Percentiles rank a stretch among this genome's conserved stretches.
phyloP scores from a whole-genome alignment of 2,329 filamentous ascomycete species.

The Aureobasidium sp. region DNA sequence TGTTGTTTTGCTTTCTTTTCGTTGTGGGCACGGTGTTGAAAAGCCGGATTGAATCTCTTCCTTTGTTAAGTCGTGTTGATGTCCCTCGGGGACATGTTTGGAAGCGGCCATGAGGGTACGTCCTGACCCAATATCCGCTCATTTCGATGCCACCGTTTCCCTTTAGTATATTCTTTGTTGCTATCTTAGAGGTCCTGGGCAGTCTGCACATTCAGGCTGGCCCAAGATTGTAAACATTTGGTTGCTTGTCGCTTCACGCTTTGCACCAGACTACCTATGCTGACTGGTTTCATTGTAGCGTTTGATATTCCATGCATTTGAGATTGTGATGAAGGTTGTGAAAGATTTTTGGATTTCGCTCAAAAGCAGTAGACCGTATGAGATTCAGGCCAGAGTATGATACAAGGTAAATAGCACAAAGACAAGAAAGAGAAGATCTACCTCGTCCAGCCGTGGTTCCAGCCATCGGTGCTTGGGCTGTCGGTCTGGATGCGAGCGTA shows the following conservation, averaged over 20 bases:
- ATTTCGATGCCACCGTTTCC: not conserved
- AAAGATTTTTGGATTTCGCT: not conserved
- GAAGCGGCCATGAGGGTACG: conserved; percentile 6
- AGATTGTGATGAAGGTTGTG: not conserved
- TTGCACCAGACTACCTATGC: not conserved
- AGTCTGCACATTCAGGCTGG: not conserved
- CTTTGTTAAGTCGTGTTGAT: not conserved
- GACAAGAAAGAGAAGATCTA: conserved; percentile 12
- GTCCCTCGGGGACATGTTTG: not conserved
- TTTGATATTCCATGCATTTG: not conserved
- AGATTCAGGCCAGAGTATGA: not conserved
- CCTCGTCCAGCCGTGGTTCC: conserved; percentile 89
- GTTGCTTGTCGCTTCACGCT: not conserved
- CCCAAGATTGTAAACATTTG: not conserved
- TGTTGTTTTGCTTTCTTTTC: not conserved
- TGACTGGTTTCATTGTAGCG: not conserved
- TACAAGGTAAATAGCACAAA: conserved; percentile 2
- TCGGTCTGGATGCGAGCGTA: conserved; percentile 82
- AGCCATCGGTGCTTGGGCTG: conserved; percentile 66
- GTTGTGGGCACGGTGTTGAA: conserved; percentile 2
- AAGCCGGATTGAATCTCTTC: conserved; percentile 6
- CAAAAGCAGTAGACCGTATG: not conserved
- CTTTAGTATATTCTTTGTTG: not conserved
- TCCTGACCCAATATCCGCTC: conserved; percentile 6
- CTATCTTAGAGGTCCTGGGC: not conserved